Evolutionary conservation across 1,139 yeast species (phyloP).

Genomic region (Hyphopichia fennica): DNA sequence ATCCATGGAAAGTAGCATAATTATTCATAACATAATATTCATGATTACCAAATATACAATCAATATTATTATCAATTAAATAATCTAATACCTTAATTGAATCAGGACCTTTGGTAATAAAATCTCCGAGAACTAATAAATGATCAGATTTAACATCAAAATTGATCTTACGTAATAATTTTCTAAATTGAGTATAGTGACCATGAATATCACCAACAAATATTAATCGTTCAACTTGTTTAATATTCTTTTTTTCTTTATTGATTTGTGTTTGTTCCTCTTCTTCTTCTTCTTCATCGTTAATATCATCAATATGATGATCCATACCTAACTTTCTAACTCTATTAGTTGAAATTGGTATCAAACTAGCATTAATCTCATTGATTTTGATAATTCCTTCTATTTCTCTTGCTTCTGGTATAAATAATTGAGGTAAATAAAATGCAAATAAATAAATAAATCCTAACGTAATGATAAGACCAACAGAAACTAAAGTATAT

Average conservation of each 20-base stretch:
- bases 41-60: conserved; percentile 87
- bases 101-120: conserved; percentile 80
- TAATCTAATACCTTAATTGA: conserved; percentile 68
- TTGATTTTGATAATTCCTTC: conserved; percentile 26
- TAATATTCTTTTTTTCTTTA: conserved; percentile 3
- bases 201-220: conserved; percentile 92
- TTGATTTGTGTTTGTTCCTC: not conserved
- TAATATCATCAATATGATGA: conserved; percentile 4
- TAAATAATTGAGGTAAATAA: conserved; percentile 32
- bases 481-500: conserved; percentile 13
- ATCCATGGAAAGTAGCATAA: conserved; percentile 59
- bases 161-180: conserved; percentile 47
- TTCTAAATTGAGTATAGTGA: conserved; percentile 53
- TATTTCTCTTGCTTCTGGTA: conserved; percentile 33
- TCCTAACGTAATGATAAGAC: conserved; percentile 16
- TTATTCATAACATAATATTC: conserved; percentile 65
- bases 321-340: conserved; percentile 16
- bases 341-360: conserved; percentile 21
- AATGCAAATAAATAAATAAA: conserved; percentile 32
- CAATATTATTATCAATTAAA: conserved; percentile 58
- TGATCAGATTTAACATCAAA: conserved; percentile 53
- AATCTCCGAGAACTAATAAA: conserved; percentile 79
- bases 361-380: conserved; percentile 22
- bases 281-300: conserved; percentile 3
- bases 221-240: conserved; percentile 47